Base-by-base conservation (phyloP, 163 green algal species). In the Trebouxiophyceae sp. region DNA sequence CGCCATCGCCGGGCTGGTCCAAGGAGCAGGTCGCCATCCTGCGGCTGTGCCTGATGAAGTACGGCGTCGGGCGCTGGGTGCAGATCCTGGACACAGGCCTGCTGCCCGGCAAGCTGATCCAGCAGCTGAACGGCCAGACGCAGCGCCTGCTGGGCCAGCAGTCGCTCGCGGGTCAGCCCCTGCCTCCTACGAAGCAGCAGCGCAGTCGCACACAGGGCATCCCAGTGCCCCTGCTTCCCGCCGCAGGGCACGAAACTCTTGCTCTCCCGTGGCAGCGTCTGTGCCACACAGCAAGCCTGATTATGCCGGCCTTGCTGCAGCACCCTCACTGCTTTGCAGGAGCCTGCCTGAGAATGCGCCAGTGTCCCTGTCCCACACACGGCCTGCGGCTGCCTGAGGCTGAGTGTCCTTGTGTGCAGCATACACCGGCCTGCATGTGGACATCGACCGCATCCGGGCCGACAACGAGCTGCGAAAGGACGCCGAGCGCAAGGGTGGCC, bases 61-160 rank as follows among this genome's bases (percentile, higher is more conserved):
- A 87, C 62, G 90, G 91, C 24, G 67, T 96, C 12, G 90, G 91
- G 5, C 71, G 79, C 33, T 97, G 91, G 91, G 67, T 90, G 12
- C 70, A 89, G 57, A 96, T 97, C 50, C 68, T 90, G 50, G 81
- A 85, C 26, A 87, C 74, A 2, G 87, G 89, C 24, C 70, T 94
- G 50, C 74, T 97, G 32, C 87, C 91, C 2, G 91, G 91, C 39
- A 97, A 97, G 73, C 55, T 93, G 3, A 91, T 95, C 22, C 88
- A 96, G 76, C 91, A 97, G 77, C 73, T 97, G 12, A 91, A 92
- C 69, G 87, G 86, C 31, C 88, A 95, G 59, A 95, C 90, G 6
- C 91, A 97, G 68, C 77, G 91, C 0, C 69, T 97, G 19, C 77
- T 96, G 30, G 91, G 91, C 2, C 89, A 97, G 74, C 91, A 97